Percentiles rank a stretch among this genome's conserved stretches.
These are phyloP conservation scores for Pyronema omphalodes DNA, from an alignment of 495 filamentous ascomycete species.

Conservation along the genomic window DNA sequence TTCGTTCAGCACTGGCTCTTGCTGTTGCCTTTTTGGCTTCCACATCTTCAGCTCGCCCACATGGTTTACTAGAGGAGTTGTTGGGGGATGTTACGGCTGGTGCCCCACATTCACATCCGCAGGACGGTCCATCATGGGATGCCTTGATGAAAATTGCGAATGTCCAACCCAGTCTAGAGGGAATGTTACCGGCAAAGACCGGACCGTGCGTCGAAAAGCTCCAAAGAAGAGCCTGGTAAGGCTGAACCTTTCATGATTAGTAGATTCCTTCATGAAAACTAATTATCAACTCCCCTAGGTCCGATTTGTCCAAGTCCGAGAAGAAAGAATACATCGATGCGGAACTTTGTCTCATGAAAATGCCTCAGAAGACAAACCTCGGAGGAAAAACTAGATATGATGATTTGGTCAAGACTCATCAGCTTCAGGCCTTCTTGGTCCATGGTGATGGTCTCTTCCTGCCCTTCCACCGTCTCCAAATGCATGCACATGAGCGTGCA, in stretches of 20 bases:
- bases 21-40: too few relatives aligned
- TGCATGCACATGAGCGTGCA: conserved; percentile 23
- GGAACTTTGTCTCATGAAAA: conserved; percentile 30
- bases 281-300: conserved; percentile 15
- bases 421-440: not conserved
- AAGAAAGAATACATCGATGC: conserved; percentile 29
- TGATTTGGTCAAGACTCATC: conserved; percentile 3
- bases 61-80: too few relatives aligned
- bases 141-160: too few relatives aligned
- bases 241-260: not conserved
- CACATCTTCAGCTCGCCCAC: too few relatives aligned
- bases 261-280: not conserved
- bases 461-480: conserved; percentile 8
- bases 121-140: too few relatives aligned
- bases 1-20: too few relatives aligned
- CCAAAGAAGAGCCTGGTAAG: conserved; percentile 9
- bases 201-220: conserved; percentile 1
- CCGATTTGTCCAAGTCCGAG: conserved; percentile 25
- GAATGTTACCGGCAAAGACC: too few relatives aligned
- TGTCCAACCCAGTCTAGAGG: too few relatives aligned
- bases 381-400: conserved; percentile 16
- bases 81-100: too few relatives aligned
- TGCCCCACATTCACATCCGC: too few relatives aligned
- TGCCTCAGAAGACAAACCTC: conserved; percentile 21
- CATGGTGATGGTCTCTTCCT: conserved; percentile 1